Percentiles rank a stretch among this genome's conserved stretches.
Evolutionary conservation across 2,329 filamentous ascomycete genomes (phyloP).

Genomic region (Diaporthe vaccinii): DNA sequence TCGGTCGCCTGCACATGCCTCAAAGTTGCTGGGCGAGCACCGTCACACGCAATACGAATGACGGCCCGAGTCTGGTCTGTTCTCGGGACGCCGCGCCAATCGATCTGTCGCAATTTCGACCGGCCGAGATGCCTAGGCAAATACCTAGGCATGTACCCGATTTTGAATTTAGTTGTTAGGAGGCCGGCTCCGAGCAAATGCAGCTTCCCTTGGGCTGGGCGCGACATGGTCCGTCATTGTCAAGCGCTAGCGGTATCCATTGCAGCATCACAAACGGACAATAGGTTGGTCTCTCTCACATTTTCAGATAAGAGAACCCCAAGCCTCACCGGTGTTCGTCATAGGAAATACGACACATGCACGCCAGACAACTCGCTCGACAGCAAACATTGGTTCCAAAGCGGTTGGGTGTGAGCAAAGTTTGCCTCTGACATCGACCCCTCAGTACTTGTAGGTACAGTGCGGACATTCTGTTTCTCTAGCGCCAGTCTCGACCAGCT

Average conservation of each 20-base stretch:
- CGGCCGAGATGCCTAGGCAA: not conserved
- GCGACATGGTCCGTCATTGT: too few species aligned
- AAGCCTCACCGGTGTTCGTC: not conserved
- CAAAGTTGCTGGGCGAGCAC: not conserved
- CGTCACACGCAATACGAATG: constrained; percentile 13
- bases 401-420: not conserved
- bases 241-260: not conserved
- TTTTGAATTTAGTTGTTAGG: not conserved
- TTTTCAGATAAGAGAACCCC: not conserved
- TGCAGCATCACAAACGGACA: not conserved
- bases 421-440: not conserved
- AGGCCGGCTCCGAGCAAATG: constrained; percentile 7
- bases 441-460: too few species aligned
- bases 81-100: constrained; percentile 12
- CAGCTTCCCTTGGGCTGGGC: constrained; percentile 1
- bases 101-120: constrained; percentile 6
- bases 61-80: constrained; percentile 10
- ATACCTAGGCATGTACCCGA: not conserved
- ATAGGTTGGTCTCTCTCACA: not conserved
- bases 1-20: constrained; percentile 14
- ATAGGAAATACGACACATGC: not conserved
- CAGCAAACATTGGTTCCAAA: not conserved
- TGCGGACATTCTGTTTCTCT: too few species aligned
- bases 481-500: not conserved
- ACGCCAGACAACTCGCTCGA: not conserved